Base-by-base conservation (phyloP, 805 yeast genomes). In the Zygosaccharomyces gambellarensis region DNA sequence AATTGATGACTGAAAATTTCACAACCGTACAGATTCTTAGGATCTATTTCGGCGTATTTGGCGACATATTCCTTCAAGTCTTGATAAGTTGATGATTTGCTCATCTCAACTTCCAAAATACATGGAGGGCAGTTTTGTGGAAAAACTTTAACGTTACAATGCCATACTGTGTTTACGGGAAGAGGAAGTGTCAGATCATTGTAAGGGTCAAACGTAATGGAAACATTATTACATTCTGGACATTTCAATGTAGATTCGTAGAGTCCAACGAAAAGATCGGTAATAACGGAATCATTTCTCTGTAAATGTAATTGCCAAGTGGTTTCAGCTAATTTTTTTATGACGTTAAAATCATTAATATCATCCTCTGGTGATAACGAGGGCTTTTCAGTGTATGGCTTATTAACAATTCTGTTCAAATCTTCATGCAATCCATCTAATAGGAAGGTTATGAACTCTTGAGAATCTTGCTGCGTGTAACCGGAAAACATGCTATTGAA, bases 391-490 rank as follows among this genome's bases (percentile, higher is more conserved):
- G 88, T 80, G 55, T 83, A 84, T 0, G 98, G 98, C 63, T 94
- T 94, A 32, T 85, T 71, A 7, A 79, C 63, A 27, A 92, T 83
- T 48, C 97, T 74, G 62, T 94, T 94, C 54, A 92, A 72, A 68
- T 92, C 98, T 67, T 92, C 98, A 62, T 94, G 98, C 28, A 92
- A 71, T 2, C 95, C 92, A 69, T 94, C 98, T 22, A 94, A 73
- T 23, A 94, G 68, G 75, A 87, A 92, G 12, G 96, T 90, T 43
- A 92, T 73, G 60, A 94, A 85, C 62, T 94, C 98, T 65, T 94
- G 98, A 0, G 97, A 88, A 64, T 92, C 99, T 63, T 92, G 98
- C 65, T 94, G 98, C 56, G 79, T 81, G 61, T 85, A 89, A 0
- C 94, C 96, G 0, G 86, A 77, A 71, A 94, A 94, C 81, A 87